These are phyloP conservation scores for Sungouiozyma ichnusensis DNA, from an alignment of 805 yeast genomes.

Conservation along the genomic window DNA sequence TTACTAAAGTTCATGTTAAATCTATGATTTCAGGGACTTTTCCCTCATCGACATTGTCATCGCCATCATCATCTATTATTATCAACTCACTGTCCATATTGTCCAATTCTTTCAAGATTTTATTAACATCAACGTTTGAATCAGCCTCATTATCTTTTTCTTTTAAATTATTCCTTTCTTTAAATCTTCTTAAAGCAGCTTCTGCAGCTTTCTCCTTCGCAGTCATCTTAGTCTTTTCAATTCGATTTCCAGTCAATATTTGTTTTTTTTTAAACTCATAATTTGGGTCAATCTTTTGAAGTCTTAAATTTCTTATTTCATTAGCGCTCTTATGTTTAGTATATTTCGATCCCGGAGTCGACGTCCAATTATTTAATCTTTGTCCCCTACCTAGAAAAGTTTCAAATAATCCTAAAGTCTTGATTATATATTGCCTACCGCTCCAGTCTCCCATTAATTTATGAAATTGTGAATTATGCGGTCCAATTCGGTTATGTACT, in stretches of 20 bases:
- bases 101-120: conserved; percentile 4
- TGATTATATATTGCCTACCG: conserved; percentile 34
- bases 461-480: conserved; percentile 70
- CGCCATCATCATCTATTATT: conserved; percentile 12
- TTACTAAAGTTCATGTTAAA: conserved; percentile 12
- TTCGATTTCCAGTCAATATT: background rate
- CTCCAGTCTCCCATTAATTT: conserved; percentile 50
- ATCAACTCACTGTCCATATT: conserved; percentile 15
- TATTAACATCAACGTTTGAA: conserved; percentile 6
- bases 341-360: background rate
- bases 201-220: conserved; percentile 24
- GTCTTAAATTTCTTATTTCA: conserved; percentile 1
- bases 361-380: conserved; percentile 14
- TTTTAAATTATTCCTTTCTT: conserved; percentile 9
- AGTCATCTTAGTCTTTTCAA: background rate
- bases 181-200: conserved; percentile 24
- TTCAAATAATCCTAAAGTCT: conserved; percentile 22
- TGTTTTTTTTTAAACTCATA: background rate
- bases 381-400: conserved; percentile 25
- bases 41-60: conserved; percentile 3
- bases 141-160: conserved; percentile 4
- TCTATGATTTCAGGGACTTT: conserved; percentile 11
- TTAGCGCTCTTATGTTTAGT: background rate
- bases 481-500: conserved; percentile 68
- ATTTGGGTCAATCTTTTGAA: background rate